Percentiles rank a stretch among this genome's conserved stretches.
These are phyloP conservation scores for Rhypophila decipiens DNA, from an alignment of 495 filamentous ascomycete species.

Conservation along the genomic window DNA sequence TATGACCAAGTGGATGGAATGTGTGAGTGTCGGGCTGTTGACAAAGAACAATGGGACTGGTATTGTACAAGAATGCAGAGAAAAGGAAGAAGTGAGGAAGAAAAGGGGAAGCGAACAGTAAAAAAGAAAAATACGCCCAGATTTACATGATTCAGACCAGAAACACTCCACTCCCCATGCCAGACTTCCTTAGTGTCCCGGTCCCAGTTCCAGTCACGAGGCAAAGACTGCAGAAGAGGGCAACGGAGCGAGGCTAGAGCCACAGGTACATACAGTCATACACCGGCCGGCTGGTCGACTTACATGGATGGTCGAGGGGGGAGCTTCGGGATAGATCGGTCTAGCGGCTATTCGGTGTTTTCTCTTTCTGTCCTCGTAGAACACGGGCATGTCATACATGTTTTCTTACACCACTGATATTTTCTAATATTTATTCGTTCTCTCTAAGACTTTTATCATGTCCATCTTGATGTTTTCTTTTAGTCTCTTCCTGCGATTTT, in stretches of 20 bases:
- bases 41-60: too few species aligned
- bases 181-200: background rate
- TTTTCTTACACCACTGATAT: background rate
- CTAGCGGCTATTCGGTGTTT: constrained; percentile 22
- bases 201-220: constrained; percentile 5
- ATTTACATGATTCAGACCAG: background rate
- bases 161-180: background rate
- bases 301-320: background rate
- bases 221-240: background rate
- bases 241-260: background rate
- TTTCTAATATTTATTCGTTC: background rate
- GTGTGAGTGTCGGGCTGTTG: too few species aligned
- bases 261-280: background rate
- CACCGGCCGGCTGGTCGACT: background rate
- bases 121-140: constrained; percentile 2
- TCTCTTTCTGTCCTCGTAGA: background rate
- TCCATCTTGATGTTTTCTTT: background rate
- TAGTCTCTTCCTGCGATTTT: background rate
- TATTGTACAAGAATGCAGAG: too few species aligned
- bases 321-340: constrained; percentile 23
- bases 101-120: constrained; percentile 6
- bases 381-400: background rate
- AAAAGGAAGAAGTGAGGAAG: constrained; percentile 1
- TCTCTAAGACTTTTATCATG: too few species aligned
- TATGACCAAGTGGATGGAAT: too few species aligned